Percentiles rank a stretch among this genome's conserved stretches.
Evolutionary conservation across 2,329 filamentous ascomycete genomes (phyloP).

Genomic region (Talaromyces sp.): DNA sequence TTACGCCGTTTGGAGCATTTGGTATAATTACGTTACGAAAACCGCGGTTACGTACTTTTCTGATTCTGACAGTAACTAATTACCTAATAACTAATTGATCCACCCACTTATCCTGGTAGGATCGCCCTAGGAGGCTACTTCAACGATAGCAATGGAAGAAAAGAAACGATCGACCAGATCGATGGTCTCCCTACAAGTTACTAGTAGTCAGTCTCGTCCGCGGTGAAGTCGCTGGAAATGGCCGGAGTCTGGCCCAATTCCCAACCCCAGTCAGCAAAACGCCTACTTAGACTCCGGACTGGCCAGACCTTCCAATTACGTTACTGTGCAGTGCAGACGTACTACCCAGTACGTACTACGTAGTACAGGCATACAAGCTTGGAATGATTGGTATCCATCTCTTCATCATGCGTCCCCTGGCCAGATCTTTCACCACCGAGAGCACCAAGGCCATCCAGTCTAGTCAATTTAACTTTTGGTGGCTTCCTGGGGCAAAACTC

Average conservation of each 20-base stretch:
- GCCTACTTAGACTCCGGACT: background rate
- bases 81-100: background rate
- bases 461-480: background rate
- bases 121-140: background rate
- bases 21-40: background rate
- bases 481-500: conserved; percentile 10
- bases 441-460: background rate
- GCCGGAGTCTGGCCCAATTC: background rate
- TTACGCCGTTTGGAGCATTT: background rate
- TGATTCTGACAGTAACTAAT: background rate
- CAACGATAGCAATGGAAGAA: background rate
- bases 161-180: background rate
- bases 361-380: background rate
- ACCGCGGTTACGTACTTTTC: background rate
- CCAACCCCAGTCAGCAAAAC: background rate
- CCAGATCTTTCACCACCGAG: background rate
- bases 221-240: background rate
- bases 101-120: background rate
- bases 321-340: background rate
- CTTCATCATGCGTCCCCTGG: background rate
- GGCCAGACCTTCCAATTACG: background rate
- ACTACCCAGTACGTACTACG: background rate
- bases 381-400: background rate
- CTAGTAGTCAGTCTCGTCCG: background rate
- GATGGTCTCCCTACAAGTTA: background rate